Percentiles rank a stretch among this genome's conserved stretches.
Conservation (phyloP, 2,329 filamentous ascomycete species). For the Apiospora aurea region DNA sequence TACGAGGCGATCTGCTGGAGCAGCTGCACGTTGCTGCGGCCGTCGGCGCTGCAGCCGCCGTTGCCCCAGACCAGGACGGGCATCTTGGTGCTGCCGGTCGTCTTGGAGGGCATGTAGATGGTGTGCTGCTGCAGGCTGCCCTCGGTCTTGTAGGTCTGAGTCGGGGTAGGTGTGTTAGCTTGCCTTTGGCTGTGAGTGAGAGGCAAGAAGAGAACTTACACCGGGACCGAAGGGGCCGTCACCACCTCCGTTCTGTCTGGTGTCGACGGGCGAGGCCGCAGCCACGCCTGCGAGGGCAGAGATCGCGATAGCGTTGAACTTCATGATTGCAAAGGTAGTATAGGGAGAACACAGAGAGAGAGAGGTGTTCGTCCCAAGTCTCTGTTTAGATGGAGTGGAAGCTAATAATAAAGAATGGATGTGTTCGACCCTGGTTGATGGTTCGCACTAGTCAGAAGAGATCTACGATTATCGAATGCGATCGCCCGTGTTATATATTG, state of each 20-base stretch:
- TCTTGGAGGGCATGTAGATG: conserved; percentile 34
- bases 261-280: background rate
- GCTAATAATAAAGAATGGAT: background rate
- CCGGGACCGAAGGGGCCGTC: conserved; percentile 5
- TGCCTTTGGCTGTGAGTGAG: no score
- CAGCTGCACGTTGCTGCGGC: conserved; percentile 29
- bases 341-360: background rate
- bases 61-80: conserved; percentile 43
- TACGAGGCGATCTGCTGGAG: conserved; percentile 38
- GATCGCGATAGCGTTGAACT: background rate
- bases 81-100: conserved; percentile 28
- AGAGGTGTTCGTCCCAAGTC: background rate
- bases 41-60: conserved; percentile 38
- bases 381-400: background rate
- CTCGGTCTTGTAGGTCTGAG: conserved; percentile 24
- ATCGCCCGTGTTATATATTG: conserved; percentile 9
- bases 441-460: background rate
- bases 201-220: background rate
- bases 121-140: conserved; percentile 33
- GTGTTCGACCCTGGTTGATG: background rate
- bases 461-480: conserved; percentile 3
- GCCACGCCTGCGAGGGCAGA: background rate
- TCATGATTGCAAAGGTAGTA: background rate
- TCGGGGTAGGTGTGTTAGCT: background rate
- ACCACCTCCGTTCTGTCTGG: background rate